Percentiles rank a stretch among this genome's conserved stretches.
Conservation (phyloP, 768 basidiomycete species). For the Mycena olivaceomarginata region DNA sequence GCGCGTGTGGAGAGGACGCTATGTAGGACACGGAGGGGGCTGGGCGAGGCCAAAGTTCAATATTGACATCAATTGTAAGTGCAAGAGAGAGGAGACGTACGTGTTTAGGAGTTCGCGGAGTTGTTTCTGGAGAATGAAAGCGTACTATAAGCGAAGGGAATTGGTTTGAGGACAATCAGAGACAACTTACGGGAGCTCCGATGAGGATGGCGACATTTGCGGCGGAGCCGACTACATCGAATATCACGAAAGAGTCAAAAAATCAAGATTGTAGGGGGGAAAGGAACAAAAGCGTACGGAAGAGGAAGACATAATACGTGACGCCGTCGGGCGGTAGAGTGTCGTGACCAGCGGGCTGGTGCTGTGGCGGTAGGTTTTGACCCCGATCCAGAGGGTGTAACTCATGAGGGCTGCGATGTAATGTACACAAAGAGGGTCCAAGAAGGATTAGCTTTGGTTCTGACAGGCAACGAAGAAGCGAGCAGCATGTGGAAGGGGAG, state of each 20-base stretch:
- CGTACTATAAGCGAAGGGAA: too few species aligned
- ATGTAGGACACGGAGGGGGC: constrained; percentile 31
- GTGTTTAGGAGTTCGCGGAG: constrained; percentile 23
- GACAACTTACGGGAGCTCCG: constrained; percentile 16
- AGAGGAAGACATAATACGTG: constrained; percentile 28
- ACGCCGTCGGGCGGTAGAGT: constrained; percentile 37
- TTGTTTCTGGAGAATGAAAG: background rate
- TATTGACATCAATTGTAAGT: background rate
- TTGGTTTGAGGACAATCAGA: background rate
- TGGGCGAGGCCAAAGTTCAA: background rate
- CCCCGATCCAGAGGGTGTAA: constrained; percentile 27
- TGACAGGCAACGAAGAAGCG: too few species aligned
- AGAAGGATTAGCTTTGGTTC: too few species aligned
- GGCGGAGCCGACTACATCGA: background rate
- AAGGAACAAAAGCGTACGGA: background rate
- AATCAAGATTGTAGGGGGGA: background rate
- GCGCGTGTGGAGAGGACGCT: constrained; percentile 16
- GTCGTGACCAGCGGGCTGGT: constrained; percentile 25
- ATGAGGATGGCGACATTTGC: constrained; percentile 30
- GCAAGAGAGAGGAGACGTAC: background rate
- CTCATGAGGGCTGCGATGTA: constrained; percentile 23
- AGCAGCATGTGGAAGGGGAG: too few species aligned
- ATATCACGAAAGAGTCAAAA: background rate
- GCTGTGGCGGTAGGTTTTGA: constrained; percentile 19
- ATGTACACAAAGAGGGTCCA: background rate